Percentiles rank a stretch among this genome's conserved stretches.
These are phyloP conservation scores for Penicillium decumbens DNA, from an alignment of 2,329 filamentous ascomycete genomes.

Conservation along the genomic window DNA sequence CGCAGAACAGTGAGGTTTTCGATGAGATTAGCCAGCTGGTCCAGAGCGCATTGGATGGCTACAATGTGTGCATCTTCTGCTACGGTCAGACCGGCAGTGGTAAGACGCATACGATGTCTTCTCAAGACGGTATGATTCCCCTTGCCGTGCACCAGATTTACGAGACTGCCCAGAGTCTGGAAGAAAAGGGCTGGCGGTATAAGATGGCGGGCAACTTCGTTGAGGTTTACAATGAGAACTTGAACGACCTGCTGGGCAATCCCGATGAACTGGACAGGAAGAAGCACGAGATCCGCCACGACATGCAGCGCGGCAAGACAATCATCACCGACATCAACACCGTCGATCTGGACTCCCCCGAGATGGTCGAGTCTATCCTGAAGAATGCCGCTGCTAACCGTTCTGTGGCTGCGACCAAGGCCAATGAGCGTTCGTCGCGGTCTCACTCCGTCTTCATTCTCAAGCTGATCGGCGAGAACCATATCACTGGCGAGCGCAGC, in stretches of 20 bases:
- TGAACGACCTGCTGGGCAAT: conserved; percentile 79
- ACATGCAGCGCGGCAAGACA: conserved; percentile 75
- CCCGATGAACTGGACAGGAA: conserved; percentile 69
- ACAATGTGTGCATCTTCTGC: conserved; percentile 98
- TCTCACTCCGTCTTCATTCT: conserved; percentile 96
- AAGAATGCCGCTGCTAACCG: conserved; percentile 77
- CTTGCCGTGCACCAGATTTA: conserved; percentile 91
- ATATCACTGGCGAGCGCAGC: conserved; percentile 72
- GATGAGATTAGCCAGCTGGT: conserved; percentile 95
- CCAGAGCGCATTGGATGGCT: conserved; percentile 91
- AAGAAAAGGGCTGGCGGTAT: conserved; percentile 91
- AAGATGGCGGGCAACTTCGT: conserved; percentile 92
- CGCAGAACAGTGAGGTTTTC: conserved; percentile 81
- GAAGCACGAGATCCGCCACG: conserved; percentile 86
- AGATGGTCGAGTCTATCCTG: conserved; percentile 75
- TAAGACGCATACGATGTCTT: conserved; percentile 96
- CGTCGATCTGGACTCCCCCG: conserved; percentile 70
- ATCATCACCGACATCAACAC: conserved; percentile 74
- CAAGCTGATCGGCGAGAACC: conserved; percentile 61
- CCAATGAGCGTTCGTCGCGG: conserved; percentile 89
- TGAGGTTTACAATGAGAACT: conserved; percentile 96
- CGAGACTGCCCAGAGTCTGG: conserved; percentile 72
- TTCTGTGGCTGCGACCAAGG: conserved; percentile 92
- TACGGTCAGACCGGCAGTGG: conserved; percentile 97
- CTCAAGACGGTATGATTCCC: conserved; percentile 88